Evolutionary conservation across 768 basidiomycete species (phyloP).

Genomic region (Hericium coralloides): DNA sequence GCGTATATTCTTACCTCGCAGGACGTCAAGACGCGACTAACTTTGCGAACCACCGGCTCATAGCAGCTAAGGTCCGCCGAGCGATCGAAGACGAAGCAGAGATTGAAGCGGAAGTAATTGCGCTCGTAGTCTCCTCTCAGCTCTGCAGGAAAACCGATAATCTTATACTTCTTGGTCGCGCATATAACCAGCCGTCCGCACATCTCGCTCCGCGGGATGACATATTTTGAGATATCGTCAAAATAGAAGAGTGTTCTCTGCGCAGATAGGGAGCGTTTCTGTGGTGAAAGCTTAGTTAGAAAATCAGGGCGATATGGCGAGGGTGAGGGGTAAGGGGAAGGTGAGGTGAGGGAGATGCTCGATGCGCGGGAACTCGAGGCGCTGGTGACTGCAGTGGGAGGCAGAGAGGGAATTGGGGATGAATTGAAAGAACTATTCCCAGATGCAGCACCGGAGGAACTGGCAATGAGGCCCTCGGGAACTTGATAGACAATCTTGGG

Average conservation of each 20-base stretch:
- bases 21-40: constrained; percentile 76
- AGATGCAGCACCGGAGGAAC: constrained; percentile 4
- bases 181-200: constrained; percentile 88
- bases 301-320: constrained; percentile 34
- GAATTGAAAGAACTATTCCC: constrained; percentile 19
- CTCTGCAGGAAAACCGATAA: constrained; percentile 88
- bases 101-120: constrained; percentile 87
- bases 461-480: constrained; percentile 74
- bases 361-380: constrained; percentile 39
- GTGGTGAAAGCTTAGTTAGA: constrained; percentile 25
- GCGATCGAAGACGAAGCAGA: constrained; percentile 94
- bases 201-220: constrained; percentile 80
- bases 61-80: constrained; percentile 90
- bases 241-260: constrained; percentile 73
- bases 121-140: constrained; percentile 67
- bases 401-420: constrained; percentile 27
- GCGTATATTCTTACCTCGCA: constrained; percentile 66
- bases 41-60: constrained; percentile 92
- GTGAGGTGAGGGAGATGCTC: constrained; percentile 32
- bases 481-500: constrained; percentile 91
- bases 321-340: constrained; percentile 28
- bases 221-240: constrained; percentile 85
- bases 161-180: constrained; percentile 69
- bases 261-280: constrained; percentile 34
- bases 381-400: constrained; percentile 23